phyloP scores from a whole-genome alignment of 495 filamentous ascomycete species.

The Beverwykella pulmonaria region DNA sequence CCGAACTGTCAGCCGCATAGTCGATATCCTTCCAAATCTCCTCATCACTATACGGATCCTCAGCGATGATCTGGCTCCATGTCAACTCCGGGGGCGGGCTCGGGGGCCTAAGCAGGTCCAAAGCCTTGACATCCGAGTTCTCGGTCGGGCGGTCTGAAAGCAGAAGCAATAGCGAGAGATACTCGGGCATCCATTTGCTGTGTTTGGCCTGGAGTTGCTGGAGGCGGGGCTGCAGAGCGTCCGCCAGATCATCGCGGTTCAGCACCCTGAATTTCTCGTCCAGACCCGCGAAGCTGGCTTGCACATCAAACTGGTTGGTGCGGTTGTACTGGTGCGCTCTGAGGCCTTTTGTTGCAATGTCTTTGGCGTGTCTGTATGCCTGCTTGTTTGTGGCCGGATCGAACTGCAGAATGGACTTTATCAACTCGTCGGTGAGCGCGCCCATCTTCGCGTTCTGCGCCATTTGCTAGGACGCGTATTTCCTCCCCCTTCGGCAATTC shows the following conservation, averaged over 20 bases:
- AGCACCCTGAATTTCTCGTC: constrained; percentile 86
- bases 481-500: neutral
- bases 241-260: constrained; percentile 76
- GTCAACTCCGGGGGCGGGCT: constrained; percentile 56
- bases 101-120: constrained; percentile 57
- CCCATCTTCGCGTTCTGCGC: constrained; percentile 50
- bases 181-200: constrained; percentile 71
- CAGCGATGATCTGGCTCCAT: constrained; percentile 74
- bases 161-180: constrained; percentile 75
- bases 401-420: constrained; percentile 47
- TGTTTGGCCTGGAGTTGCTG: constrained; percentile 57
- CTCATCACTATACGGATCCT: constrained; percentile 72
- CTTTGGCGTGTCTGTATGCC: constrained; percentile 56
- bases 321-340: constrained; percentile 65
- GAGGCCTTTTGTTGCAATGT: constrained; percentile 55
- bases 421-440: constrained; percentile 59
- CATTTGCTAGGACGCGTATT: constrained; percentile 48
- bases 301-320: constrained; percentile 87
- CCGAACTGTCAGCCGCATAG: constrained; percentile 57
- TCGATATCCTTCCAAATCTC: constrained; percentile 79
- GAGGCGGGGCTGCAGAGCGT: constrained; percentile 68
- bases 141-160: constrained; percentile 80
- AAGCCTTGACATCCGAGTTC: constrained; percentile 63
- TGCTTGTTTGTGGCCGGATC: constrained; percentile 33
- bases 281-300: constrained; percentile 71